Evolutionary conservation across 2,329 filamentous ascomycete species (phyloP).

Genomic region (Exophiala calicioides): DNA sequence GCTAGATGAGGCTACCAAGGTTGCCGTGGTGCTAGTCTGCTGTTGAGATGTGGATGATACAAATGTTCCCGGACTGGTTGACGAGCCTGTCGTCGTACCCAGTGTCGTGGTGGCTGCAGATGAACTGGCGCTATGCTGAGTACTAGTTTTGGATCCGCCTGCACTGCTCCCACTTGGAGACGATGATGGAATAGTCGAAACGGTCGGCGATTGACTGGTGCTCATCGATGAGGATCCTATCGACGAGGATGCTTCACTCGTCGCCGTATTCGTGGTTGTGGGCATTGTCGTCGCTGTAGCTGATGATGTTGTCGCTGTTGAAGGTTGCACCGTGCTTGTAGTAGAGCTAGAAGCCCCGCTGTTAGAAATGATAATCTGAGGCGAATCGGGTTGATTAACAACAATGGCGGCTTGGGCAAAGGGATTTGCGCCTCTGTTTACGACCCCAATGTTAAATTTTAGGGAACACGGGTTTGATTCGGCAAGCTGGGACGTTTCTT

Average conservation of each 20-base stretch:
- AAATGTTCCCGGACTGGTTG: neutral
- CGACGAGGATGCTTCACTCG: neutral
- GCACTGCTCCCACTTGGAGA: no score
- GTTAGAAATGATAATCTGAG: conserved; percentile 15
- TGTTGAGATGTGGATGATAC: neutral
- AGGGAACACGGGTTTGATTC: conserved; percentile 19
- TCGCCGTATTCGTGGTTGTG: neutral
- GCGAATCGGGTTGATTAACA: conserved; percentile 22
- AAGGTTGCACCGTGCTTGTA: conserved; percentile 4
- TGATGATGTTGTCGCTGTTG: conserved; percentile 8
- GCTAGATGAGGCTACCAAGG: neutral
- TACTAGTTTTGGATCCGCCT: no score
- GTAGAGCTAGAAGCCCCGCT: neutral
- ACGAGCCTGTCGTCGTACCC: neutral
- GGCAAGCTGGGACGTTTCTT: conserved; percentile 12
- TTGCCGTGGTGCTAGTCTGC: neutral
- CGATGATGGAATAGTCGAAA: no score
- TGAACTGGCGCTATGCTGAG: no score
- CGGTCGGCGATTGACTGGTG: neutral
- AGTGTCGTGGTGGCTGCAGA: no score
- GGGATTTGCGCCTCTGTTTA: conserved; percentile 20
- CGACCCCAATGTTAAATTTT: conserved; percentile 16
- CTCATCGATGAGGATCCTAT: neutral
- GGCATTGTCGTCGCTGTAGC: conserved; percentile 1
- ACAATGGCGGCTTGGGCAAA: conserved; percentile 22